Evolutionary conservation across 2,329 filamentous ascomycete species (phyloP).

Genomic region (Ophiostoma tasmaniense): DNA sequence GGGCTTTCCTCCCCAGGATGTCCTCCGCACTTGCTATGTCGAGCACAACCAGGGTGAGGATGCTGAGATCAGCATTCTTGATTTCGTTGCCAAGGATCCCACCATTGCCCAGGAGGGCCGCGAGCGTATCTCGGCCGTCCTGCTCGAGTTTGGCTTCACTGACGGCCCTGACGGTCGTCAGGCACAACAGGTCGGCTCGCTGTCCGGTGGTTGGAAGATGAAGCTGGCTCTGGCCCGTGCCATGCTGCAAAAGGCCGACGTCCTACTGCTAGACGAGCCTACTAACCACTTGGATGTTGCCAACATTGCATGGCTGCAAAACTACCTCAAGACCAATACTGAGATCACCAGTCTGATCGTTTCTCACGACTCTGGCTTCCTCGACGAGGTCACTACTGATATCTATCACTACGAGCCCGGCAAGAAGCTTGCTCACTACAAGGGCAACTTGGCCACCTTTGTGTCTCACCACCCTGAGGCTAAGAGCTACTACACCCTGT

Average conservation of each 20-base stretch:
- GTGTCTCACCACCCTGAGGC: conserved; percentile 86
- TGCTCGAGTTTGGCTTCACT: conserved; percentile 90
- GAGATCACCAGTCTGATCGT: conserved; percentile 97
- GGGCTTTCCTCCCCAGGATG: conserved; percentile 87
- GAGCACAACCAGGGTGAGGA: conserved; percentile 99
- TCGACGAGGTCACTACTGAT: conserved; percentile 95
- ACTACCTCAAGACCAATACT: conserved; percentile 90
- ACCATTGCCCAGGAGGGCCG: conserved; percentile 69
- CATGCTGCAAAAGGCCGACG: conserved; percentile 95
- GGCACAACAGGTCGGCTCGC: conserved; percentile 79
- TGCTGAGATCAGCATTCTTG: conserved; percentile 88
- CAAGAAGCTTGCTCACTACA: conserved; percentile 88
- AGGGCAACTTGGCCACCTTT: conserved; percentile 73
- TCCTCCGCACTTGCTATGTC: conserved; percentile 92
- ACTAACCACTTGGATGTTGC: conserved; percentile 96
- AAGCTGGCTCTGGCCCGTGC: conserved; percentile 92
- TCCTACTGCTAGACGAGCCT: conserved; percentile 92
- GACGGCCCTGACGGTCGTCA: conserved; percentile 82
- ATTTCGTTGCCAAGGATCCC: conserved; percentile 86
- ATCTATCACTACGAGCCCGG: conserved; percentile 96
- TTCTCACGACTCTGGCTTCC: conserved; percentile 94
- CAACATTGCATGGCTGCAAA: conserved; percentile 92
- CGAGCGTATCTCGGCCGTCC: conserved; percentile 73
- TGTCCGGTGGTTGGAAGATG: conserved; percentile 99
- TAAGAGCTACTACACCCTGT: conserved; percentile 96